These are phyloP conservation scores for Coemansia sp. DNA, from an alignment of 192 early-diverging fungal species.

Conservation along the genomic window DNA sequence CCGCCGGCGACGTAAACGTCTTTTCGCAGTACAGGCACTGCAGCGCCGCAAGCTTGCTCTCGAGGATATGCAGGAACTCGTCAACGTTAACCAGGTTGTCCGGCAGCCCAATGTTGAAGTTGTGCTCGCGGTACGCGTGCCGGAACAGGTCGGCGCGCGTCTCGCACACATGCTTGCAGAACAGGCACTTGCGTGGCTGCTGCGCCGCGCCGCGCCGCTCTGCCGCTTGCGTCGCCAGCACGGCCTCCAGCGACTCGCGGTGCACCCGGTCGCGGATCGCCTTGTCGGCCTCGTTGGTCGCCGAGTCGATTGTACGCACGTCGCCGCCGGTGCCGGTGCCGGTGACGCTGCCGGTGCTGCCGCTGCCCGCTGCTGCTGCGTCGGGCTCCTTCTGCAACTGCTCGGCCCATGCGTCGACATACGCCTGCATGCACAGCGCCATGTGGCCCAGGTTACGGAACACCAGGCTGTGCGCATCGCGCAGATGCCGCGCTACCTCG, in stretches of 20 bases:
- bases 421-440: slow-evolving; percentile 71
- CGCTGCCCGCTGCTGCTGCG: too few species aligned
- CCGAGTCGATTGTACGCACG: not conserved
- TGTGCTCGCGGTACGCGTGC: slow-evolving; percentile 88
- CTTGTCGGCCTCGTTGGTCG: slow-evolving; percentile 51
- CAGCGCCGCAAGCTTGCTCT: slow-evolving; percentile 64
- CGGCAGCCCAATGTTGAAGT: slow-evolving; percentile 88
- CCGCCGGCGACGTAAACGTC: slow-evolving; percentile 79
- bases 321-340: too few species aligned
- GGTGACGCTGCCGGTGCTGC: too few species aligned
- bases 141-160: slow-evolving; percentile 71
- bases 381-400: slow-evolving; percentile 23
- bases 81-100: slow-evolving; percentile 86
- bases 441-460: slow-evolving; percentile 76
- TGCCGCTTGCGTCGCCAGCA: slow-evolving; percentile 68
- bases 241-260: slow-evolving; percentile 64
- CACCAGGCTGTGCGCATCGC: slow-evolving; percentile 58
- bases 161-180: slow-evolving; percentile 79
- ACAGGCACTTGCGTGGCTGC: slow-evolving; percentile 79
- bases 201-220: slow-evolving; percentile 68
- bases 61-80: slow-evolving; percentile 76
- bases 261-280: slow-evolving; percentile 72
- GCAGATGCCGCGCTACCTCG: slow-evolving; percentile 64
- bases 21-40: slow-evolving; percentile 95
- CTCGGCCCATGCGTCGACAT: slow-evolving; percentile 69